phyloP scores from a whole-genome alignment of 352 stramenopile species.

The Halophytophthora polymorphica region DNA sequence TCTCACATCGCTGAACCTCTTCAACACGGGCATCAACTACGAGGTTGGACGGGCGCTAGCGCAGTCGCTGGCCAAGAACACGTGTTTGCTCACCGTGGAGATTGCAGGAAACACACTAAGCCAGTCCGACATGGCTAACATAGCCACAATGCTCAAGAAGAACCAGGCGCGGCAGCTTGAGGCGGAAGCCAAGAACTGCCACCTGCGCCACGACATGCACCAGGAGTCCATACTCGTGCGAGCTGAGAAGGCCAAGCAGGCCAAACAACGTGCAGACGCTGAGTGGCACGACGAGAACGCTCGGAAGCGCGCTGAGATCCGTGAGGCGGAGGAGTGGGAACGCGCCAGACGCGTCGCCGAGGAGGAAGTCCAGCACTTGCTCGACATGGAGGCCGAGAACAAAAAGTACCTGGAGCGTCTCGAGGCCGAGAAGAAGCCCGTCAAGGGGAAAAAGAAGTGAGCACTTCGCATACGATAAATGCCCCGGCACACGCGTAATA shows the following conservation, averaged over 20 bases:
- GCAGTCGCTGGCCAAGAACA: slow-evolving; percentile 48
- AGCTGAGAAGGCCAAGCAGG: slow-evolving; percentile 29
- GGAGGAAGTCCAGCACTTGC: slow-evolving; percentile 37
- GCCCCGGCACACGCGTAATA: no score
- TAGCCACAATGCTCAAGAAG: slow-evolving; percentile 33
- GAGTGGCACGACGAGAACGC: slow-evolving; percentile 59
- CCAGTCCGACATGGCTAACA: slow-evolving; percentile 44
- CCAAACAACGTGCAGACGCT: slow-evolving; percentile 36
- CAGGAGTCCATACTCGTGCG: slow-evolving; percentile 26
- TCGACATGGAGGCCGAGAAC: slow-evolving; percentile 54
- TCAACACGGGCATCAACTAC: slow-evolving; percentile 51
- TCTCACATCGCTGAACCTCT: slow-evolving; percentile 57
- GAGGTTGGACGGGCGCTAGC: slow-evolving; percentile 43
- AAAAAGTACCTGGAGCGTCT: slow-evolving; percentile 48
- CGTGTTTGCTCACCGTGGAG: slow-evolving; percentile 47
- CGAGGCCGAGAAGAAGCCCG: slow-evolving; percentile 39
- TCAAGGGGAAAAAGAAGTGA: slow-evolving; percentile 65
- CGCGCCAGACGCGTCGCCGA: slow-evolving; percentile 35
- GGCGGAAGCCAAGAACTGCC: slow-evolving; percentile 24
- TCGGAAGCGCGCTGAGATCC: slow-evolving; percentile 37
- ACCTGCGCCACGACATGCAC: slow-evolving; percentile 24
- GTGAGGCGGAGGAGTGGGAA: slow-evolving; percentile 51
- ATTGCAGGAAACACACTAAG: slow-evolving; percentile 41
- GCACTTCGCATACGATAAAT: neutral
- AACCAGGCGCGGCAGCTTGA: slow-evolving; percentile 37